Conservation (phyloP, 306 rosid species). For the Betula pendula region DNA sequence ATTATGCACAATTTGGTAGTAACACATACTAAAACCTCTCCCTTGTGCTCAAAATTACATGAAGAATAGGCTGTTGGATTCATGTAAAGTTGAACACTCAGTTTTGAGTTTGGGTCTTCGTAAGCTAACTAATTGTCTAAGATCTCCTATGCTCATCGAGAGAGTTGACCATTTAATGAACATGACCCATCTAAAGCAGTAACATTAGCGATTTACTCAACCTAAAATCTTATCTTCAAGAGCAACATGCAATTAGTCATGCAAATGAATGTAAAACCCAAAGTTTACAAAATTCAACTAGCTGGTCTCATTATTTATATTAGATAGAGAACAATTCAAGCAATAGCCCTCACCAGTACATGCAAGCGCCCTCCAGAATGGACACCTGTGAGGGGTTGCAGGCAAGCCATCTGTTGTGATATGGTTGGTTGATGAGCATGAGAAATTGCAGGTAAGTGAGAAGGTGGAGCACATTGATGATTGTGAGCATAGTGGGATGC, state of each 20-base stretch:
- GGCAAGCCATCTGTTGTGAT: constrained; percentile 79
- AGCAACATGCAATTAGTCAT: not conserved
- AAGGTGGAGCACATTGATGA: constrained; percentile 69
- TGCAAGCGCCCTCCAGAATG: constrained; percentile 88
- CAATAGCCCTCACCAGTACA: constrained; percentile 63
- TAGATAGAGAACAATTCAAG: constrained; percentile 6
- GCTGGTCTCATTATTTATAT: constrained; percentile 9
- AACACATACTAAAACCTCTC: too few species aligned
- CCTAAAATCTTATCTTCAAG: not conserved
- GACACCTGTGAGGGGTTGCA: constrained; percentile 65
- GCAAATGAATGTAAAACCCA: constrained; percentile 20
- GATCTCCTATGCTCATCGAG: too few species aligned
- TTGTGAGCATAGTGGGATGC: constrained; percentile 68
- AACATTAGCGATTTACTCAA: not conserved
- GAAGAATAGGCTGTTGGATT: too few species aligned
- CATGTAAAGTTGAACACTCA: too few species aligned
- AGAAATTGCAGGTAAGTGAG: constrained; percentile 74
- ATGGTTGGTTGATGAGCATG: constrained; percentile 80
- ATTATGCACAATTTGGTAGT: too few species aligned
- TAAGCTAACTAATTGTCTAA: too few species aligned
- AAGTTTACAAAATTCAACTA: constrained; percentile 13
- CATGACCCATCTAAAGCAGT: not conserved
- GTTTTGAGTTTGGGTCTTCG: not conserved
- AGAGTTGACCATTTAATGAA: not conserved
- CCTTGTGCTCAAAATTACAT: too few species aligned